A percentile compares a stretch with the other conserved stretches of the same genome.
These are phyloP conservation scores for Trifolium dubium DNA, from an alignment of 306 rosid species.

Conservation along the genomic window DNA sequence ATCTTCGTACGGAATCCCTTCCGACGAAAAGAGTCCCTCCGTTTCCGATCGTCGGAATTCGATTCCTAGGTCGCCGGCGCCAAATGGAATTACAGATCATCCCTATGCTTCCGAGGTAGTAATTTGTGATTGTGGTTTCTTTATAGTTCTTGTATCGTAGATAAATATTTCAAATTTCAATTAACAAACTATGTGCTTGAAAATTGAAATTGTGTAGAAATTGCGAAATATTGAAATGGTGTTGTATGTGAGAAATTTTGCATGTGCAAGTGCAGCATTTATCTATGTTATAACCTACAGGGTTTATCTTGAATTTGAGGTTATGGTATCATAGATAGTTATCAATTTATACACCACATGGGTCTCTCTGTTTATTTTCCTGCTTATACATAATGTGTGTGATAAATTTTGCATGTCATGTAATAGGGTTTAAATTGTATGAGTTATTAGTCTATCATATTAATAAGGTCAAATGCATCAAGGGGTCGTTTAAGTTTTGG, in stretches of 20 bases:
- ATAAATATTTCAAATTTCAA: background rate
- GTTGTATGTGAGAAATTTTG: background rate
- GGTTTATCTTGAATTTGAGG: too few species aligned
- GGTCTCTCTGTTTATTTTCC: too few species aligned
- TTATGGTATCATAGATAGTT: too few species aligned
- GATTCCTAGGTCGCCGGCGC: slow-evolving; percentile 50
- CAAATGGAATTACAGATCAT: slow-evolving; percentile 59
- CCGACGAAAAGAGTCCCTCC: slow-evolving; percentile 47
- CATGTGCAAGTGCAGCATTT: slow-evolving; percentile 1
- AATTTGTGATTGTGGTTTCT: slow-evolving; percentile 19
- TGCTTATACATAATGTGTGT: too few species aligned
- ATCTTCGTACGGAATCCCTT: slow-evolving; percentile 42
- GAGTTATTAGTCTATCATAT: background rate
- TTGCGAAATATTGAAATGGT: too few species aligned
- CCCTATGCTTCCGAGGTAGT: slow-evolving; percentile 57
- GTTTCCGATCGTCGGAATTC: slow-evolving; percentile 74
- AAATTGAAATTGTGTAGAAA: background rate
- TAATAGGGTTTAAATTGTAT: background rate
- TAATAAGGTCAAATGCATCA: too few species aligned
- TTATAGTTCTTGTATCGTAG: background rate
- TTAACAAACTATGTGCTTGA: background rate
- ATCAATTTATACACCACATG: too few species aligned
- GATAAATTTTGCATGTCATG: background rate
- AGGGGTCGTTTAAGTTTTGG: too few species aligned
- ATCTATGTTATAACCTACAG: too few species aligned